A percentile compares a stretch with the other conserved stretches of the same genome.
Conservation (phyloP, 495 filamentous ascomycete genomes). For the Podospora fimiseda region DNA sequence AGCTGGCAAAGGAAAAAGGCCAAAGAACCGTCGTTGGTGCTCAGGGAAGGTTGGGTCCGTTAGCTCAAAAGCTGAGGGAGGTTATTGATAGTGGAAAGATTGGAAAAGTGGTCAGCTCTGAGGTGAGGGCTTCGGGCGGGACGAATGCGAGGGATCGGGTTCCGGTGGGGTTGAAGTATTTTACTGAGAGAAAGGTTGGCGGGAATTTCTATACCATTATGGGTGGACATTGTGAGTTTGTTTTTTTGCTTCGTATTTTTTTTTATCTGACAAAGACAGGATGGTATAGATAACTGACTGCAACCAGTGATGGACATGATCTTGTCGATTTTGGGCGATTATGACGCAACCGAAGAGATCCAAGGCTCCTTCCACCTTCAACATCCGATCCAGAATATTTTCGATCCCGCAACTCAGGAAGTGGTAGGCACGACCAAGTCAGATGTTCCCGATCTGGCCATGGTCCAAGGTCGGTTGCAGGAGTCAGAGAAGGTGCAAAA, state of each 20-base stretch:
- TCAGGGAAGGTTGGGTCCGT: conserved; percentile 42
- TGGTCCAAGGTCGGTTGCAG: conserved; percentile 39
- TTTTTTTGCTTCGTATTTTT: too few relatives aligned
- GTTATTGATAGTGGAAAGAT: conserved; percentile 44
- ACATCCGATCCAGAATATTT: conserved; percentile 34
- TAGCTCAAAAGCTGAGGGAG: conserved; percentile 39
- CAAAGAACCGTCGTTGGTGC: conserved; percentile 46
- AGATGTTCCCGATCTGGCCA: conserved; percentile 43
- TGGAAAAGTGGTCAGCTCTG: conserved; percentile 49
- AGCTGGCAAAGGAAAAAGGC: conserved; percentile 28
- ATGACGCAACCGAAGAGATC: conserved; percentile 19
- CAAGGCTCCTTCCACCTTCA: conserved; percentile 41
- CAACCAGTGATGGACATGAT: conserved; percentile 30
- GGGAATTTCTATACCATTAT: conserved; percentile 49
- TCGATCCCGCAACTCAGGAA: conserved; percentile 18
- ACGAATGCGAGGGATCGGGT: conserved; percentile 28
- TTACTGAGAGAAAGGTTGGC: conserved; percentile 38
- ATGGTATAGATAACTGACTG: neutral
- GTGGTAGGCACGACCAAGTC: conserved; percentile 24
- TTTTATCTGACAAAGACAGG: too few relatives aligned
- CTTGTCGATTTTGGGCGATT: conserved; percentile 41
- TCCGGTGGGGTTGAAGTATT: conserved; percentile 35
- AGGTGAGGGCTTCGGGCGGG: conserved; percentile 37
- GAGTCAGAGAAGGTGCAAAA: conserved; percentile 23
- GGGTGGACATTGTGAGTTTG: conserved; percentile 44